Percentiles rank a stretch among this genome's conserved stretches.
These are phyloP conservation scores for Neostapfia colusana DNA, from an alignment of 176 grass and related monocot genomes.

Conservation along the genomic window DNA sequence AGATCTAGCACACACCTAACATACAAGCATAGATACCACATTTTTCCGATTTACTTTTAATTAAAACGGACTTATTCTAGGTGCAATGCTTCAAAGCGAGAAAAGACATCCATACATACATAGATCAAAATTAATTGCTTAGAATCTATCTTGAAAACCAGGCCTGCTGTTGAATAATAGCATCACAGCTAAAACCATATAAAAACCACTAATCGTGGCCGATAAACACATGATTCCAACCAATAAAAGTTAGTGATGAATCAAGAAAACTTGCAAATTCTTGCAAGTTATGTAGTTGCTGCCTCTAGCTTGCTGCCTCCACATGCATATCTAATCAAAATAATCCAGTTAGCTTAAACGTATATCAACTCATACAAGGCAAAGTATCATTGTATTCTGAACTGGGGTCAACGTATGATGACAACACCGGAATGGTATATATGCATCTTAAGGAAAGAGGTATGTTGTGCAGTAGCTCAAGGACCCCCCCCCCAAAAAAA, in stretches of 20 bases:
- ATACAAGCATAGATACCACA: too few relatives aligned
- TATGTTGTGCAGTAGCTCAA: background rate
- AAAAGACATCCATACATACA: background rate
- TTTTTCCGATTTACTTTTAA: too few relatives aligned
- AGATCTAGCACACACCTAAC: too few relatives aligned
- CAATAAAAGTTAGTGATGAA: background rate
- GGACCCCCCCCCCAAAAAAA: too few relatives aligned
- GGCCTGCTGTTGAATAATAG: background rate
- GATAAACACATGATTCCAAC: background rate
- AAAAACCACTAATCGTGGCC: background rate
- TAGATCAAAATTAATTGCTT: background rate
- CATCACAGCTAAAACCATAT: background rate
- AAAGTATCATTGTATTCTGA: background rate
- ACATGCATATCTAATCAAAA: slow-evolving; percentile 44
- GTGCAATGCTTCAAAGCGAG: background rate
- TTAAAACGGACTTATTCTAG: too few relatives aligned
- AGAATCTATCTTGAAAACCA: background rate
- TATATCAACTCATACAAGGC: slow-evolving; percentile 1
- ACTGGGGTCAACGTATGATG: background rate
- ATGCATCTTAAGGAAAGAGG: background rate
- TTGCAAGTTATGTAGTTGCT: slow-evolving; percentile 38
- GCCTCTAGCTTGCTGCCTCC: slow-evolving; percentile 36
- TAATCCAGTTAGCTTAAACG: slow-evolving; percentile 18
- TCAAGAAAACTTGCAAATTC: slow-evolving; percentile 19
- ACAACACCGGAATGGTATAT: background rate